Percentiles rank a stretch among this genome's conserved stretches.
These are phyloP conservation scores for Phlebopus sp. DNA, from an alignment of 1,284 basidiomycete species.

Conservation along the genomic window DNA sequence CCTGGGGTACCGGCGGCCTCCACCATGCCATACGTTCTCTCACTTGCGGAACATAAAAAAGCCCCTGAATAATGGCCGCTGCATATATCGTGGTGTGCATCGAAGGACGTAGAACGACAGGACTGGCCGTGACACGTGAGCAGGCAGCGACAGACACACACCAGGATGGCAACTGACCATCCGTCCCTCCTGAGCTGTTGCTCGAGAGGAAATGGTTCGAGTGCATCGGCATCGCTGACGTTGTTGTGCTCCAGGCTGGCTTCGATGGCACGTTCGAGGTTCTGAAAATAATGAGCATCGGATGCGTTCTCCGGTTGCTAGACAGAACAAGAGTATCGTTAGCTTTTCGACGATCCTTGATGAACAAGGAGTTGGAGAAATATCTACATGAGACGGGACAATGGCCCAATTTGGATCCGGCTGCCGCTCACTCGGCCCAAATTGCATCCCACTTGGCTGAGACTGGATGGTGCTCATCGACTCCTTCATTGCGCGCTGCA, in stretches of 20 bases:
- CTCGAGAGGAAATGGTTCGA: constrained; percentile 44
- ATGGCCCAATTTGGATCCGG: constrained; percentile 66
- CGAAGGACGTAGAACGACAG: constrained; percentile 63
- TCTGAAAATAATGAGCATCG: constrained; percentile 50
- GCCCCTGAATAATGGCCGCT: constrained; percentile 57
- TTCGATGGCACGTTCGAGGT: constrained; percentile 62
- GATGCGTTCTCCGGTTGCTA: constrained; percentile 35
- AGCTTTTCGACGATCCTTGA: background rate
- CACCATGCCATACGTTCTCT: constrained; percentile 49
- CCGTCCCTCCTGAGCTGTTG: constrained; percentile 53
- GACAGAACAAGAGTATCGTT: constrained; percentile 21
- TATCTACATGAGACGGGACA: constrained; percentile 59
- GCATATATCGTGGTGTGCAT: constrained; percentile 50
- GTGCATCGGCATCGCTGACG: constrained; percentile 27
- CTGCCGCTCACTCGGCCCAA: constrained; percentile 57
- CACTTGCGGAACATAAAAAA: constrained; percentile 69
- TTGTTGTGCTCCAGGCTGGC: constrained; percentile 49
- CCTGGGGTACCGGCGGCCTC: constrained; percentile 34
- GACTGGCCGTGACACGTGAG: constrained; percentile 37
- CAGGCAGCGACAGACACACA: constrained; percentile 7
- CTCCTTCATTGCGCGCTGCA: constrained; percentile 49
- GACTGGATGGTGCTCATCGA: constrained; percentile 41
- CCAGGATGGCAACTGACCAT: constrained; percentile 41
- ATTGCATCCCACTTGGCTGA: constrained; percentile 35
- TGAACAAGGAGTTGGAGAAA: background rate